Base-by-base conservation (phyloP, 495 filamentous ascomycete species). In the Xylaria nigripes region DNA sequence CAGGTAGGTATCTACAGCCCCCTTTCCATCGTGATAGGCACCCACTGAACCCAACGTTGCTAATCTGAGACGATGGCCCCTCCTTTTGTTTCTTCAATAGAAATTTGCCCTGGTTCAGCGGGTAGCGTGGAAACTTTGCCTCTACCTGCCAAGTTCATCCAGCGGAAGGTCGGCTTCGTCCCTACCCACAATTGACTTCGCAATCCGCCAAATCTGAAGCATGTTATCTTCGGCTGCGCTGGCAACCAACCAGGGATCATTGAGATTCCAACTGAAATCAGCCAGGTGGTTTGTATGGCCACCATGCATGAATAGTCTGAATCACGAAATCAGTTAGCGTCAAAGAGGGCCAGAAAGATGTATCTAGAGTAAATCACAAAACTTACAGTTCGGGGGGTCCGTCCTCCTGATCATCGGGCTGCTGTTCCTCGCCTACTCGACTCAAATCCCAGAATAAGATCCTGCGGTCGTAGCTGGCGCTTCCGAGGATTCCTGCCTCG, bases 221-320 rank as follows among this genome's bases (percentile, higher is more conserved):
- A 97, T 75, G 60, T 99, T 99, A 72, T 99, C 94, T 64, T 99
- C 94, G 1, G 93, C 92, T 10, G 92, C 91, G 45, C 86, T 92
- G 63, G 87, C 89, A 51, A 97, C 83, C 25, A 95, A 81, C 94
- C 94, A 99, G 12, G 90, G 90, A 62, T 96, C 87, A 61, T 90
- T 96, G 54, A 83, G 79, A 66, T 97, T 99, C 91, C 92, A 99
- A 74, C 85, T 90, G 61, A 99, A 97, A 69, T 99, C 94, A 9
- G 87, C 86, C 38, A 99, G 83, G 50, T 91, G 86, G 66, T 96
- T 95, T 15, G 92, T 99, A 72, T 97, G 94, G 21, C 94, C 94
- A 54, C 93, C 94, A 61, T 99, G 94, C 93, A 99, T 99, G 68
- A 99, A 99, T 13, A 95, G 73, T 44, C 86, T 89, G 21, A 13